These are phyloP conservation scores for Flaveria ramosissima DNA, from an alignment of 129 eudicot species.

Conservation along the genomic window DNA sequence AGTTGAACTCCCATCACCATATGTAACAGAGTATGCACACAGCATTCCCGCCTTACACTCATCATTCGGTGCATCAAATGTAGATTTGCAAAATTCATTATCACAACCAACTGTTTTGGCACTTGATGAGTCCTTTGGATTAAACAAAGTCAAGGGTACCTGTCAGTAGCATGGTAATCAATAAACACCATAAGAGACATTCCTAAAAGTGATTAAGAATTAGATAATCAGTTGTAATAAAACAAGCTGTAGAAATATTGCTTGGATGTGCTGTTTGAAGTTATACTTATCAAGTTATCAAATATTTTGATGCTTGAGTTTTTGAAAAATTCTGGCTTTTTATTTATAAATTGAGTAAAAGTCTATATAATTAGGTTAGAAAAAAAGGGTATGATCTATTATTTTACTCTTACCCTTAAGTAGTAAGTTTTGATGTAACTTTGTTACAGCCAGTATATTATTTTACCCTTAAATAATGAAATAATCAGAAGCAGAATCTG, in stretches of 20 bases:
- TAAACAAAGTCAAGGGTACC: constrained; percentile 59
- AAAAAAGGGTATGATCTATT: background rate
- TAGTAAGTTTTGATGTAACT: background rate
- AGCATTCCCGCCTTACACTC: constrained; percentile 59
- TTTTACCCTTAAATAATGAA: background rate
- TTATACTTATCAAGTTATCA: background rate
- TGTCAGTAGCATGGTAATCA: constrained; percentile 28
- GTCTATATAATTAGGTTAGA: background rate
- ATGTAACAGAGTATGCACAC: constrained; percentile 66
- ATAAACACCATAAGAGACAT: background rate
- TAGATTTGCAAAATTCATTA: constrained; percentile 50
- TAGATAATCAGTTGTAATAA: background rate
- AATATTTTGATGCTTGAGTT: background rate
- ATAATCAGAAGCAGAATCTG: background rate
- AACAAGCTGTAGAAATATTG: background rate
- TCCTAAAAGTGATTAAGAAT: background rate
- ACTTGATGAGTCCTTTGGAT: constrained; percentile 56
- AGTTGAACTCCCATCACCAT: constrained; percentile 89
- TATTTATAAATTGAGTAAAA: background rate
- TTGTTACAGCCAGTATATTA: background rate
- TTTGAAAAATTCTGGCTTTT: background rate
- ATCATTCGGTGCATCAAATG: constrained; percentile 31
- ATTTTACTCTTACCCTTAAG: background rate
- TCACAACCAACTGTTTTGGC: constrained; percentile 62
- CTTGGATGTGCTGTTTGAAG: background rate